phyloP scores from a whole-genome alignment of 352 stramenopile genomes.

The Pythium plurisporium region DNA sequence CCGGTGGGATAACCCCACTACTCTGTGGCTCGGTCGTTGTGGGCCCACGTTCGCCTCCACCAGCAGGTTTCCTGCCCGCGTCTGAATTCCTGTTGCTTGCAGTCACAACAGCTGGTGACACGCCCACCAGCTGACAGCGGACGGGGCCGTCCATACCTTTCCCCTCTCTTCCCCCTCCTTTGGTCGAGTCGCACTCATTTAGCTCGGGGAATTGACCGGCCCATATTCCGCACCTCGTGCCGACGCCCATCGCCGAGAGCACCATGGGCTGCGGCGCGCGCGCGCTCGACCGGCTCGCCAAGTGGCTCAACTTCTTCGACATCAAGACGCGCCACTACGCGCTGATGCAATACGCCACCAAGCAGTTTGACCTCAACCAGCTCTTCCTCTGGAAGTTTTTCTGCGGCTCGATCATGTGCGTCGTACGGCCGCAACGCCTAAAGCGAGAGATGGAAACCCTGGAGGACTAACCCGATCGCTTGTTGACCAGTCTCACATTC shows the following conservation, averaged over 20 bases:
- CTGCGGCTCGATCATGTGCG: conserved; percentile 49
- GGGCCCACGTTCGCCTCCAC: conserved; percentile 2
- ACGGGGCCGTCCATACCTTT: not conserved
- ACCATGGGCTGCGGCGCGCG: conserved; percentile 3
- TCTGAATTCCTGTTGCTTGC: not conserved
- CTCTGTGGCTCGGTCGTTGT: too few species aligned
- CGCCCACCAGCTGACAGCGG: not conserved
- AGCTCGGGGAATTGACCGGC: not conserved
- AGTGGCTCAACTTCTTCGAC: conserved; percentile 67
- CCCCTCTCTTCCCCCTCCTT: not conserved
- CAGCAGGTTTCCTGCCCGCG: not conserved
- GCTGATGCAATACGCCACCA: conserved; percentile 35
- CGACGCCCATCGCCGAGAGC: too few species aligned
- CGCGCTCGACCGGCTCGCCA: conserved; percentile 35
- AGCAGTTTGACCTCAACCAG: conserved; percentile 44
- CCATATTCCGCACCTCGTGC: too few species aligned
- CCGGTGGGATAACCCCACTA: too few species aligned
- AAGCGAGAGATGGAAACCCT: too few species aligned
- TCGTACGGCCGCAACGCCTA: not conserved
- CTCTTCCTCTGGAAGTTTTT: conserved; percentile 60
- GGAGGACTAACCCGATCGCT: not conserved
- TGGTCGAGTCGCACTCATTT: too few species aligned
- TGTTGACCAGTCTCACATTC: conserved; percentile 38
- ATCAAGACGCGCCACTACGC: conserved; percentile 58
- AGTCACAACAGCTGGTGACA: not conserved